Evolutionary conservation across 2,329 filamentous ascomycete genomes (phyloP).

Genomic region (Aspergillus novoparasiticus): DNA sequence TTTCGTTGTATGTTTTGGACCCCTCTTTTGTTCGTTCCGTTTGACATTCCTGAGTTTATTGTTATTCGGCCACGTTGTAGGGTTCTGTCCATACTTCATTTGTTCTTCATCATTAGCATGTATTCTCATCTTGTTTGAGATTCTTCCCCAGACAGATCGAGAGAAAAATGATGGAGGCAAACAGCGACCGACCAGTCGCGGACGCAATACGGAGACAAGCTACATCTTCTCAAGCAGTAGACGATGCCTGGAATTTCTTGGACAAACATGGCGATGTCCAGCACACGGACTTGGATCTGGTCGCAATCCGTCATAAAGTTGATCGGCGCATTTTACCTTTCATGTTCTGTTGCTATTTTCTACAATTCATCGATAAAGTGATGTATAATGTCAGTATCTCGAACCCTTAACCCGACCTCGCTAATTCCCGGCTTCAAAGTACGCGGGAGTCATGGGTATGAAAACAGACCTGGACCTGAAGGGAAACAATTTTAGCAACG

Average conservation of each 20-base stretch:
- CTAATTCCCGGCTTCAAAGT: conserved; percentile 29
- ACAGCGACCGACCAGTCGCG: not conserved
- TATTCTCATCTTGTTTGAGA: not conserved
- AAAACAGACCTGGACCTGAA: conserved; percentile 54
- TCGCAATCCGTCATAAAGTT: conserved; percentile 26
- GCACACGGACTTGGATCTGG: not conserved
- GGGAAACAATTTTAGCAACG: conserved; percentile 63
- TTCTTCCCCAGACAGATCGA: not conserved
- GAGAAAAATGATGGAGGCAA: not conserved
- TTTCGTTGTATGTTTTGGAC: not conserved
- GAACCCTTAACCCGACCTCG: not conserved
- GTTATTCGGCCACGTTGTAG: not conserved
- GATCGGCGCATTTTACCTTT: conserved; percentile 34
- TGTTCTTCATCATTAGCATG: not conserved
- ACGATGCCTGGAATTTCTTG: not conserved
- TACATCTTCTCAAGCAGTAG: not conserved
- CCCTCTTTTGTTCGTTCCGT: not conserved
- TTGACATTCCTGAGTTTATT: not conserved
- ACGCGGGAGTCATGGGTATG: conserved; percentile 66
- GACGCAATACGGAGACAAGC: not conserved
- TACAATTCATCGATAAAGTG: conserved; percentile 39
- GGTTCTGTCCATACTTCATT: not conserved
- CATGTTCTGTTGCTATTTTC: conserved; percentile 35
- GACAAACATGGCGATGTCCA: not conserved
- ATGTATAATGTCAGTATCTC: conserved; percentile 30